phyloP scores from a whole-genome alignment of 1,284 basidiomycete genomes.

The Phylloporus sp. region DNA sequence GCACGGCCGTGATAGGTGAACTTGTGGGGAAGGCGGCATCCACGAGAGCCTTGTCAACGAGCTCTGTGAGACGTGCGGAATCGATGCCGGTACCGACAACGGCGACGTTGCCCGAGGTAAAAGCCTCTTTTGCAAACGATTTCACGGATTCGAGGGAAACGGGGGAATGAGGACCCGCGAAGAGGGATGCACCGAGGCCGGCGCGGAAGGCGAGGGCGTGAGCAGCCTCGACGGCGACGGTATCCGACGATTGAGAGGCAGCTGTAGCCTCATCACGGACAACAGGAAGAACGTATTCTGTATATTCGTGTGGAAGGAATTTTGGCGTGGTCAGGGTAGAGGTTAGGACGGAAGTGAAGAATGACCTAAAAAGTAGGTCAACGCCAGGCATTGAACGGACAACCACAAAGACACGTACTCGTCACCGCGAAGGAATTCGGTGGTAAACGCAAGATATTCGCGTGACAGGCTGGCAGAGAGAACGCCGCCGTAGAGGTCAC shows the following conservation, averaged over 20 bases:
- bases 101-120: slow-evolving; percentile 80
- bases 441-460: slow-evolving; percentile 91
- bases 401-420: slow-evolving; percentile 70
- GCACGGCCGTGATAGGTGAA: slow-evolving; percentile 43
- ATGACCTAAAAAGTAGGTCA: slow-evolving; percentile 53
- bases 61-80: slow-evolving; percentile 65
- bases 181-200: slow-evolving; percentile 89
- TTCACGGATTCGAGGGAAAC: slow-evolving; percentile 74
- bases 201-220: slow-evolving; percentile 90
- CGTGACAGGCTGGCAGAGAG: slow-evolving; percentile 86
- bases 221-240: slow-evolving; percentile 79
- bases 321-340: slow-evolving; percentile 83
- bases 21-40: slow-evolving; percentile 47
- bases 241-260: slow-evolving; percentile 65
- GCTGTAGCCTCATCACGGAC: slow-evolving; percentile 72
- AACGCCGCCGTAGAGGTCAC: slow-evolving; percentile 94
- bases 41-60: slow-evolving; percentile 74
- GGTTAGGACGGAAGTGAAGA: slow-evolving; percentile 87
- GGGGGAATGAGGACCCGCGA: slow-evolving; percentile 71
- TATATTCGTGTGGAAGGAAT: slow-evolving; percentile 85
- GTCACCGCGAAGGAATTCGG: slow-evolving; percentile 95
- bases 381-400: not conserved
- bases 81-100: slow-evolving; percentile 88
- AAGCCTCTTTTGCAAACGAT: slow-evolving; percentile 71
- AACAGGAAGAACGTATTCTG: slow-evolving; percentile 83